phyloP scores from a whole-genome alignment of 139 green algal genomes.

The Deuterostichococcus epilithicus region DNA sequence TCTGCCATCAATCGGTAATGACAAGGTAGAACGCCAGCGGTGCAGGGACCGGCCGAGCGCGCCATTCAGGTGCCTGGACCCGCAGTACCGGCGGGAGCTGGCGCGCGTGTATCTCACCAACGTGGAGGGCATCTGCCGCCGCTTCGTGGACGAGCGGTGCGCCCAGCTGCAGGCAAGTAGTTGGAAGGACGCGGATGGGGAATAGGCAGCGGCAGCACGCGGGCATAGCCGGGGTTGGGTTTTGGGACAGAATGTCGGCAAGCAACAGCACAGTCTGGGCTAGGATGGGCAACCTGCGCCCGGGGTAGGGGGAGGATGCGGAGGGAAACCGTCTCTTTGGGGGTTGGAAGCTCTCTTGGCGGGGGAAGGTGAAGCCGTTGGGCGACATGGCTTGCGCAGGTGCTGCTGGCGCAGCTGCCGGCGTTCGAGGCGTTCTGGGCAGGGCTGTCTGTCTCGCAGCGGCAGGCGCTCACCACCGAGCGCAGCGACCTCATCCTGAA shows the following conservation, averaged over 20 bases:
- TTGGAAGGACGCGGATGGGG: too few species aligned
- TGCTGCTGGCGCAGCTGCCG: constrained; percentile 45
- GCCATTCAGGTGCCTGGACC: constrained; percentile 92
- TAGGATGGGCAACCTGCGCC: too few species aligned
- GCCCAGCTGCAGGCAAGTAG: constrained; percentile 51
- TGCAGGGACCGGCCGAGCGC: constrained; percentile 65
- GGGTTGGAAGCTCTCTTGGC: too few species aligned
- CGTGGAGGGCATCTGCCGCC: constrained; percentile 90
- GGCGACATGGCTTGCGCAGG: constrained; percentile 11
- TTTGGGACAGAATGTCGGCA: too few species aligned
- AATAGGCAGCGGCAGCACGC: background rate
- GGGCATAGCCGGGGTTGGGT: too few species aligned
- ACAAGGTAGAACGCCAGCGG: too few species aligned
- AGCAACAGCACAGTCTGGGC: too few species aligned
- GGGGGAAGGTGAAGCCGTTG: background rate
- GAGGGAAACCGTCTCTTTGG: too few species aligned
- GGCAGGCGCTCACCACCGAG: constrained; percentile 51
- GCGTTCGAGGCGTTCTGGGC: constrained; percentile 73
- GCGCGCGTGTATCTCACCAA: constrained; percentile 97
- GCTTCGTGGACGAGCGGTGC: constrained; percentile 89
- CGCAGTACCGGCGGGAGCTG: constrained; percentile 94
- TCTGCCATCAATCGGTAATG: too few species aligned
- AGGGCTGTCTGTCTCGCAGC: constrained; percentile 34
- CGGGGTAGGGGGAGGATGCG: too few species aligned
- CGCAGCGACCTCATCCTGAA: constrained; percentile 76